Evolutionary conservation across 2,329 filamentous ascomycete genomes (phyloP).

Genomic region (Parascedosporium putredinis): DNA sequence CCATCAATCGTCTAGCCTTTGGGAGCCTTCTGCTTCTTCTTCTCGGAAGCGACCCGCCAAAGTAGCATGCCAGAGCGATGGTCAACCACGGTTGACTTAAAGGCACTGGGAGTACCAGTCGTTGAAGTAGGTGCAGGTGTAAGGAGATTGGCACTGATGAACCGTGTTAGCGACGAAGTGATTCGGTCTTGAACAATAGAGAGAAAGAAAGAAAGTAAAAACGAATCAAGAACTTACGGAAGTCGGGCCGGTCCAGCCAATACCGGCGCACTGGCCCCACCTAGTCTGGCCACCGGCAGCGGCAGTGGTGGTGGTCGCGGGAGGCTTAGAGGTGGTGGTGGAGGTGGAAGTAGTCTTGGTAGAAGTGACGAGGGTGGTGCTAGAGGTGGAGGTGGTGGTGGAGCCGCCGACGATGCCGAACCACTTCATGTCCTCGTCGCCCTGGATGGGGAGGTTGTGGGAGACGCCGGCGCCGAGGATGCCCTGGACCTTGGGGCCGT

Average conservation of each 20-base stretch:
- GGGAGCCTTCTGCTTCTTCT: too few relatives aligned
- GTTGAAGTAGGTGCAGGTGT: background rate
- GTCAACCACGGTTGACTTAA: too few relatives aligned
- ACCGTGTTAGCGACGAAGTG: background rate
- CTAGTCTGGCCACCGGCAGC: background rate
- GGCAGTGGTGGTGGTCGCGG: background rate
- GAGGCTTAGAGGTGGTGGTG: background rate
- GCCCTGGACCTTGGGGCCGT: constrained; percentile 15
- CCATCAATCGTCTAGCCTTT: too few relatives aligned
- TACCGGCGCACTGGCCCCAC: background rate
- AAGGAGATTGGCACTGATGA: constrained; percentile 1
- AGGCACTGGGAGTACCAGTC: constrained; percentile 1
- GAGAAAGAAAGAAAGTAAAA: too few relatives aligned
- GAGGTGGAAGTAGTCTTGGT: background rate
- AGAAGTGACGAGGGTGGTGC: background rate
- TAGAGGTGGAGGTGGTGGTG: background rate
- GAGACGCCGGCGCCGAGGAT: constrained; percentile 19
- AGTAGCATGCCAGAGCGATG: too few relatives aligned
- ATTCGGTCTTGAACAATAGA: too few relatives aligned
- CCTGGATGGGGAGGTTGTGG: constrained; percentile 3
- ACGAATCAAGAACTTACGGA: background rate
- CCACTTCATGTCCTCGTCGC: constrained; percentile 6
- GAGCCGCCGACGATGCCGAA: background rate
- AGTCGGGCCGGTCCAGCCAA: background rate
- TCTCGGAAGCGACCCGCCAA: too few relatives aligned